Percentiles rank a stretch among this genome's conserved stretches.
phyloP scores from a whole-genome alignment of 352 stramenopile species.

The Stramenopiles sp. region DNA sequence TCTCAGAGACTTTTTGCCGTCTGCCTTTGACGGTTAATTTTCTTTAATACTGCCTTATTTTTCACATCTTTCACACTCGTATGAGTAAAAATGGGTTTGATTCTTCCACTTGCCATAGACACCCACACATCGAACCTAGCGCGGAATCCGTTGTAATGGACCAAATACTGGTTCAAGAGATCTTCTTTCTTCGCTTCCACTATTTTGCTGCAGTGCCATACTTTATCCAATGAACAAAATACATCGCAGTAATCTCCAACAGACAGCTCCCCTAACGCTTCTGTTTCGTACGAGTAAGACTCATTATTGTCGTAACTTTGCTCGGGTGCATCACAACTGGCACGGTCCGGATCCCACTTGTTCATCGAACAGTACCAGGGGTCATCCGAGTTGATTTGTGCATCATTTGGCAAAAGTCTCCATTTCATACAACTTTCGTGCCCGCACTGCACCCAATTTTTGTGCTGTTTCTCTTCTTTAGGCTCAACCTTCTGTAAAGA shows the following conservation, averaged over 20 bases:
- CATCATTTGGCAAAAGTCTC: conserved; percentile 16
- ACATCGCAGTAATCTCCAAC: background rate
- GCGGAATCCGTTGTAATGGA: background rate
- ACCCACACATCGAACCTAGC: background rate
- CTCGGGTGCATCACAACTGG: conserved; percentile 13
- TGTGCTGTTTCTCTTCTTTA: conserved; percentile 5
- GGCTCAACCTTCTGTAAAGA: background rate
- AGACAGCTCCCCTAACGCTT: background rate
- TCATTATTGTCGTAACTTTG: conserved; percentile 12
- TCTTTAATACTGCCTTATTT: no score
- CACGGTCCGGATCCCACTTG: conserved; percentile 13
- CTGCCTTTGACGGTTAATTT: no score
- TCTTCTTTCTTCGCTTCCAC: background rate
- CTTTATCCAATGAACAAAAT: background rate
- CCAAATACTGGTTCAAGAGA: background rate
- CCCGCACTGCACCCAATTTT: conserved; percentile 20
- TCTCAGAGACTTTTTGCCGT: no score
- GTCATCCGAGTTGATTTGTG: conserved; percentile 8
- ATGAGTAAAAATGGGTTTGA: background rate
- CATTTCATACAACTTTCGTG: conserved; percentile 19
- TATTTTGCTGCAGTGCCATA: background rate
- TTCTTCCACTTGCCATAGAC: background rate
- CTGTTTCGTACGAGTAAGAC: background rate
- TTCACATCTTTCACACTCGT: background rate
- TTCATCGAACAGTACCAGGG: conserved; percentile 14